A percentile compares a stretch with the other conserved stretches of the same genome.
These are phyloP conservation scores for Suillus brevipes DNA, from an alignment of 768 basidiomycete species.

Conservation along the genomic window DNA sequence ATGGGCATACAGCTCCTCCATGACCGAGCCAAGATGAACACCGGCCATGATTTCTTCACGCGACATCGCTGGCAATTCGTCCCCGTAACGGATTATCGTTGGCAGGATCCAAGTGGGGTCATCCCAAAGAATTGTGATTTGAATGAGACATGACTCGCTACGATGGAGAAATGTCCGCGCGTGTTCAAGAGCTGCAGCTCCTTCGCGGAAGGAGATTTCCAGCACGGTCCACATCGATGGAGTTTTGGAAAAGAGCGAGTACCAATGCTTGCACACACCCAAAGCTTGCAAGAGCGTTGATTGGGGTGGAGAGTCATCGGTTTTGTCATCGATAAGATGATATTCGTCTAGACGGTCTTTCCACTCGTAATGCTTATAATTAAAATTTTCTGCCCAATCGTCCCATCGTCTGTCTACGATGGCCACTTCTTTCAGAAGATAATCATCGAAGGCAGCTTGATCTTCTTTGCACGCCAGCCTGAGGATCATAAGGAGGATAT, in stretches of 20 bases:
- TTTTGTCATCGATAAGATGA: neutral
- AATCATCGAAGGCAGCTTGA: neutral
- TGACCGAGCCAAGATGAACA: neutral
- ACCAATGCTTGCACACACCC: neutral
- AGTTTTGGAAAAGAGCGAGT: neutral
- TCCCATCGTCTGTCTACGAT: neutral
- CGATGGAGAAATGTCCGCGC: neutral
- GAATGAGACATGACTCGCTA: neutral
- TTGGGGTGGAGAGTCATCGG: neutral
- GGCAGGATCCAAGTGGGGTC: neutral
- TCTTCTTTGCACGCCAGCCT: neutral
- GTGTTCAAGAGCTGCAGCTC: neutral
- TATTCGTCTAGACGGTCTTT: neutral
- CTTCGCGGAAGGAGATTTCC: neutral
- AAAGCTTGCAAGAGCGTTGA: neutral
- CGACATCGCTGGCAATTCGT: neutral
- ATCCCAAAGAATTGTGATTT: conserved; percentile 4
- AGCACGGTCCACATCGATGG: neutral
- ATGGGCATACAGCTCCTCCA: neutral
- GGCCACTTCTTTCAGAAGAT: neutral
- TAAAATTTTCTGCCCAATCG: conserved; percentile 1
- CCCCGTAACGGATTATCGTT: too few species aligned
- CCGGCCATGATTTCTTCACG: neutral
- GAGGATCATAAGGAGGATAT: neutral
- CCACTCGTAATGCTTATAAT: neutral